phyloP scores from a whole-genome alignment of 1,284 basidiomycete genomes.

The Cutaneotrichosporon cavernicola region DNA sequence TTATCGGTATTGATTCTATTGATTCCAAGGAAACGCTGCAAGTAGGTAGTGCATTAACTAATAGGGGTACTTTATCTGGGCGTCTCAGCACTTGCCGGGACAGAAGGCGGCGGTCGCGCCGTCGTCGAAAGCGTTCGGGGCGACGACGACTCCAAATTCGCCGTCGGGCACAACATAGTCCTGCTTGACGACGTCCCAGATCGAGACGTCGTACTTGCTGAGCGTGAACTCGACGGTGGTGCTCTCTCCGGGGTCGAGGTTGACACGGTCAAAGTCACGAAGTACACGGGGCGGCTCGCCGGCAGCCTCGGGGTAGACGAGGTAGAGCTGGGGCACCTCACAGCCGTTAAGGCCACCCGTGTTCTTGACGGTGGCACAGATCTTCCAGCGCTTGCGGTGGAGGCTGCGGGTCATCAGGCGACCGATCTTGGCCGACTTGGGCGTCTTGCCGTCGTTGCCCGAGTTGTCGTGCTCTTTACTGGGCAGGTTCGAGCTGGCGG shows the following conservation, averaged over 20 bases:
- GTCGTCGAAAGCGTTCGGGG: slow-evolving; percentile 21
- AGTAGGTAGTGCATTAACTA: too few relatives aligned
- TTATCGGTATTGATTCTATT: too few relatives aligned
- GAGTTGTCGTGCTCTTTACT: background rate
- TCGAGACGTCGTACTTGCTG: slow-evolving; percentile 51
- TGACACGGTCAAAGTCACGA: slow-evolving; percentile 48
- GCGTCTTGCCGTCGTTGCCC: background rate
- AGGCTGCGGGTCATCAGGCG: slow-evolving; percentile 26
- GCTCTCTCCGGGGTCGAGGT: slow-evolving; percentile 44
- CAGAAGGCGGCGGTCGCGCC: background rate
- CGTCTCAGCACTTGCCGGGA: background rate
- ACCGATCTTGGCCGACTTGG: slow-evolving; percentile 2
- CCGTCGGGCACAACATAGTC: slow-evolving; percentile 52
- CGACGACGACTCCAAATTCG: slow-evolving; percentile 45
- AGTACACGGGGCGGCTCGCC: slow-evolving; percentile 53
- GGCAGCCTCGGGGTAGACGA: slow-evolving; percentile 47
- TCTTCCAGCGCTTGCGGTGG: slow-evolving; percentile 47
- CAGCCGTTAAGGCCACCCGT: slow-evolving; percentile 52
- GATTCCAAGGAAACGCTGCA: too few relatives aligned
- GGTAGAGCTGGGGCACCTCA: slow-evolving; percentile 53
- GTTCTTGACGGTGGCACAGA: slow-evolving; percentile 55
- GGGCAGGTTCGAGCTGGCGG: background rate
- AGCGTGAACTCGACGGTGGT: slow-evolving; percentile 47
- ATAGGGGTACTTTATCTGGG: too few relatives aligned
- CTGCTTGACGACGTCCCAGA: slow-evolving; percentile 52